Conservation (phyloP, 2,329 filamentous ascomycete species). For the Curvularia eragrostidis region DNA sequence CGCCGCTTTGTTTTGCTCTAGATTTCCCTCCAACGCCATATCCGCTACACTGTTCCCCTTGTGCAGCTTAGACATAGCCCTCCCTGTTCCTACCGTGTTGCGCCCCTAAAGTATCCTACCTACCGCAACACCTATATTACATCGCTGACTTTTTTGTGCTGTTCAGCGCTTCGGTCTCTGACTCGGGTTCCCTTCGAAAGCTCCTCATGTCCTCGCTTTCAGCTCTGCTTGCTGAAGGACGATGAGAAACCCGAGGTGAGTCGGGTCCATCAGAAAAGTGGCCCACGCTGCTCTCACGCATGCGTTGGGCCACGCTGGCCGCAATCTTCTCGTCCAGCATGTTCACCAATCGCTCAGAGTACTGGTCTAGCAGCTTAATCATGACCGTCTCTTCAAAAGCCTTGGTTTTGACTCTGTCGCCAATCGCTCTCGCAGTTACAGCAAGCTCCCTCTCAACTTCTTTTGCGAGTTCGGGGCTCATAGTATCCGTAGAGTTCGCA, state of each 20-base stretch:
- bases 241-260: conserved; percentile 18
- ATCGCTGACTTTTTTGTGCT: conserved; percentile 20
- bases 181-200: conserved; percentile 11
- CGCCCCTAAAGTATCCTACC: background rate
- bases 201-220: conserved; percentile 10
- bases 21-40: conserved; percentile 7
- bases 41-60: conserved; percentile 6
- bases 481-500: conserved; percentile 54
- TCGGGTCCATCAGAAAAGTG: conserved; percentile 28
- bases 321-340: conserved; percentile 75
- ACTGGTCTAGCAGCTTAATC: conserved; percentile 72
- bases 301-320: conserved; percentile 47
- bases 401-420: conserved; percentile 52
- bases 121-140: conserved; percentile 9
- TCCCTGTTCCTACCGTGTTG: conserved; percentile 3
- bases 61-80: background rate
- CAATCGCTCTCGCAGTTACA: conserved; percentile 54
- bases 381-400: conserved; percentile 53
- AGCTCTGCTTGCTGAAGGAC: conserved; percentile 14
- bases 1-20: conserved; percentile 3
- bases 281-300: conserved; percentile 44
- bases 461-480: conserved; percentile 55
- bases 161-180: conserved; percentile 13
- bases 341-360: conserved; percentile 73
- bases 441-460: conserved; percentile 66